These are phyloP conservation scores for Linanthus parryae DNA, from an alignment of 148 eudicot genomes.

Conservation along the genomic window DNA sequence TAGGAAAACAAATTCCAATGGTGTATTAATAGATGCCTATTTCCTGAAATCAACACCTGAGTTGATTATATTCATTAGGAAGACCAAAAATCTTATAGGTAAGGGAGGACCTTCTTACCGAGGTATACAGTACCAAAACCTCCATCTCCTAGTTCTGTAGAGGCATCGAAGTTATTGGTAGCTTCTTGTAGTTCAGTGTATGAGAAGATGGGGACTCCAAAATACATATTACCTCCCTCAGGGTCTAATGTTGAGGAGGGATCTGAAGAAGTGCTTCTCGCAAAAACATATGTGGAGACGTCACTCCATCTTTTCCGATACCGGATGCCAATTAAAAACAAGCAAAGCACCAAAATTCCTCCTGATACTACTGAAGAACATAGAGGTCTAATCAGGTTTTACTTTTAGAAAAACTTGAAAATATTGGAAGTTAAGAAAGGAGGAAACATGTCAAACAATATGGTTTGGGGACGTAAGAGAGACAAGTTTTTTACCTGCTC, in stretches of 20 bases:
- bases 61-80: no score
- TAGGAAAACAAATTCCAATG: neutral
- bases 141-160: conserved; percentile 62
- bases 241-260: conserved; percentile 24
- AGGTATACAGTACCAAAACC: conserved; percentile 63
- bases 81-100: neutral
- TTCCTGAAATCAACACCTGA: no score
- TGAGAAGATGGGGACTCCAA: conserved; percentile 45
- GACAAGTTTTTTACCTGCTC: no score
- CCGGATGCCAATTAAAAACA: conserved; percentile 11
- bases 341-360: conserved; percentile 1
- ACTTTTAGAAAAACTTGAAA: no score
- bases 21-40: neutral
- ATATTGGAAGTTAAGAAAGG: no score
- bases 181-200: conserved; percentile 52
- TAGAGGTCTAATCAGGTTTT: neutral
- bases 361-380: conserved; percentile 20
- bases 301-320: conserved; percentile 8
- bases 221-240: conserved; percentile 29
- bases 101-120: conserved; percentile 26
- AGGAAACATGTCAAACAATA: no score
- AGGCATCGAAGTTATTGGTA: conserved; percentile 41
- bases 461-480: no score
- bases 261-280: conserved; percentile 15
- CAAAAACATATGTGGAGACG: neutral